These are phyloP conservation scores for Xerocomus brunneocitrinus DNA, from an alignment of 768 basidiomycete genomes.

Conservation along the genomic window DNA sequence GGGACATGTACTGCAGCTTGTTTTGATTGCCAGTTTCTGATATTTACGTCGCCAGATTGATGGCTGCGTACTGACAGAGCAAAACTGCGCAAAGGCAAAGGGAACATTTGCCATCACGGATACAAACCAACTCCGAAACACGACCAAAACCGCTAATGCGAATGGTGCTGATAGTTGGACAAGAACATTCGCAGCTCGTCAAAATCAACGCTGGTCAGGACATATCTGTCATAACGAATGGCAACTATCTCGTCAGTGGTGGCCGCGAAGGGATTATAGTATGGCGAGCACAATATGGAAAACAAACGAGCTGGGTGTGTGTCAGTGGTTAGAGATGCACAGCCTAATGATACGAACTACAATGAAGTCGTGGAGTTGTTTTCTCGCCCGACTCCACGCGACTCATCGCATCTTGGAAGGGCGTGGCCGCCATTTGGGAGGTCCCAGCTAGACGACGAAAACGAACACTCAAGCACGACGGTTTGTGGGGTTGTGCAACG, in stretches of 20 bases:
- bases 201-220: neutral
- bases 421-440: neutral
- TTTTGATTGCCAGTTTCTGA: too few relatives aligned
- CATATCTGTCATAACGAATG: neutral
- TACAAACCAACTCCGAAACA: neutral
- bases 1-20: too few relatives aligned
- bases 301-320: neutral
- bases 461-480: neutral
- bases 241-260: neutral
- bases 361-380: neutral
- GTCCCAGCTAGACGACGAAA: neutral
- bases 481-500: neutral
- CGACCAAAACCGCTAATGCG: too few relatives aligned
- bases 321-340: neutral
- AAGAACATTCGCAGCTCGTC: neutral
- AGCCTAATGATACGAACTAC: neutral
- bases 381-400: neutral
- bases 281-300: neutral
- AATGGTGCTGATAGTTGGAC: neutral
- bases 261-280: neutral
- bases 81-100: conserved; percentile 34
- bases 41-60: too few relatives aligned
- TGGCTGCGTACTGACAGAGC: too few relatives aligned
- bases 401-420: neutral
- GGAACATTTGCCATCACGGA: conserved; percentile 15